A percentile compares a stretch with the other conserved stretches of the same genome.
Evolutionary conservation across 805 yeast species (phyloP).

Genomic region (Metschnikowia anglica): DNA sequence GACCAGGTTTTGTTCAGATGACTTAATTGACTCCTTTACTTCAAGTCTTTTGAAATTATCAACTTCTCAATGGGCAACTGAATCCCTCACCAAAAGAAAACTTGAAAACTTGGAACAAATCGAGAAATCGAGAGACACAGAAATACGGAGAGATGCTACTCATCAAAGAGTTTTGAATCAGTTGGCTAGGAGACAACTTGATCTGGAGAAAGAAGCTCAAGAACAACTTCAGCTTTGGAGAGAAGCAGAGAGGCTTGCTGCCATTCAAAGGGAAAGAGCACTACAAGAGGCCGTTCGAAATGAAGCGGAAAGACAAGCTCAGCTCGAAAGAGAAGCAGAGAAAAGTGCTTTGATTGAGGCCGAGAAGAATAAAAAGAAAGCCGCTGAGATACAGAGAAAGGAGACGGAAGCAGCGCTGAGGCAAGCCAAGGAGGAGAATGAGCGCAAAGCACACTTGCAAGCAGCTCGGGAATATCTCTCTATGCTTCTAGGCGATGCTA

Average conservation of each 20-base stretch:
- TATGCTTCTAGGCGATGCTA: constrained; percentile 13
- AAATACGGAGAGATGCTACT: no score
- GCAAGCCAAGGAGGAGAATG: constrained; percentile 3
- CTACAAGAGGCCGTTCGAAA: constrained; percentile 8
- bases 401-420: constrained; percentile 8
- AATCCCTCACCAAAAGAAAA: neutral
- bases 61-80: neutral
- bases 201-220: neutral
- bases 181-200: neutral
- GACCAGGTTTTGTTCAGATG: constrained; percentile 18
- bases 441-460: constrained; percentile 1
- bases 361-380: constrained; percentile 11
- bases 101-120: neutral
- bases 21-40: constrained; percentile 17
- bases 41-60: constrained; percentile 9
- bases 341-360: constrained; percentile 6
- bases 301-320: neutral
- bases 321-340: constrained; percentile 6
- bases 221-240: neutral
- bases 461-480: constrained; percentile 13
- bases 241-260: constrained; percentile 6
- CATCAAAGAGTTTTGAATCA: neutral
- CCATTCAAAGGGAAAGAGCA: neutral
- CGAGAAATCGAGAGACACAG: no score
- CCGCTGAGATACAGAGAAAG: constrained; percentile 12